phyloP scores from a whole-genome alignment of 2,329 filamentous ascomycete species.

The Coniosporium tulheliwenetii region DNA sequence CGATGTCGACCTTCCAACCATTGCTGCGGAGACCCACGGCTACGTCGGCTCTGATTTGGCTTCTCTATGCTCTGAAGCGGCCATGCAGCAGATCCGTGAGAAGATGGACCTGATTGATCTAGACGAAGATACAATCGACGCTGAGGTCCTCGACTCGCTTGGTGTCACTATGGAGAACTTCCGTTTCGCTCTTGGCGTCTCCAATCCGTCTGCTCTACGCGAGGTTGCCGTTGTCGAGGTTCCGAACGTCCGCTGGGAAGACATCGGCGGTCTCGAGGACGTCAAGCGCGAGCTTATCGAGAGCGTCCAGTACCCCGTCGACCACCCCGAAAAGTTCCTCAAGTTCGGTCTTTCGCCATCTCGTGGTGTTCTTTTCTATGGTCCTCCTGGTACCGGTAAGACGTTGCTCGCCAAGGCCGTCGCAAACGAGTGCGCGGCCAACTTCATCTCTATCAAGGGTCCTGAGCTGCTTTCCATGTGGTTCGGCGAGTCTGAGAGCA shows the following conservation, averaged over 20 bases:
- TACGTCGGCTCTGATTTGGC: conserved; percentile 98
- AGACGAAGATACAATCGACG: conserved; percentile 97
- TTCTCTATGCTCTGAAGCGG: conserved; percentile 94
- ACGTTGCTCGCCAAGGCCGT: conserved; percentile 98
- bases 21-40: conserved; percentile 94
- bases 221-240: conserved; percentile 98
- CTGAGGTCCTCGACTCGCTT: conserved; percentile 92
- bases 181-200: conserved; percentile 93
- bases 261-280: conserved; percentile 93
- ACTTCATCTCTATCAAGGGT: conserved; percentile 99
- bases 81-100: conserved; percentile 99
- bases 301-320: conserved; percentile 96
- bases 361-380: conserved; percentile 96
- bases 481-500: conserved; percentile 99
- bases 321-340: conserved; percentile 99
- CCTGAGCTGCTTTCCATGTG: conserved; percentile 98
- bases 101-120: conserved; percentile 99
- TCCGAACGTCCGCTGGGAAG: conserved; percentile 98
- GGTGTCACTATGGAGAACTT: conserved; percentile 99
- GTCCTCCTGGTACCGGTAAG: conserved; percentile 99
- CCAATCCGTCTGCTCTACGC: conserved; percentile 95
- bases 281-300: conserved; percentile 99
- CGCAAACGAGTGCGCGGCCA: conserved; percentile 96
- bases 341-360: conserved; percentile 98
- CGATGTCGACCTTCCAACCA: conserved; percentile 91